Base-by-base conservation (phyloP, 371 early-diverging fungal genomes). In the Vittaforma corneae region DNA sequence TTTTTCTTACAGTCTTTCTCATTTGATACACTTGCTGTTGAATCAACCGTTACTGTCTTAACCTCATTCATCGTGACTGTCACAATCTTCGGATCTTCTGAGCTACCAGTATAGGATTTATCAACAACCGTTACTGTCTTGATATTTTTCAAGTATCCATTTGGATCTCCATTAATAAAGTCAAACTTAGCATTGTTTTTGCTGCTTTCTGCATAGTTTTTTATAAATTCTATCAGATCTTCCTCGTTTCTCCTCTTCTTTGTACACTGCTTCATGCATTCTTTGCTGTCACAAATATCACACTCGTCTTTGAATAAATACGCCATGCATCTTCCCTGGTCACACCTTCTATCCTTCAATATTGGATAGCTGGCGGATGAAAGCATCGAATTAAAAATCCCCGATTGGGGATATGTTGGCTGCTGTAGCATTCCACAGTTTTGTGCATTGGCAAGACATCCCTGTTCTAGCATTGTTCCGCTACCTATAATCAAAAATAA, bases 251-350 rank as follows among this genome's bases (percentile, higher is more conserved):
- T 53, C 28, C 28, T 65, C 22, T 34, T 55, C 1, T 26, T 22
- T n/a, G 1, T 11, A 37, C 33, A 59, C 22, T 6, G n/a, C 29
- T 44, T 52, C 2, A 38, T 2, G 24, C 54, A 57, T 34, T 29
- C 16, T 22, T 52, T 30, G 61, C 40, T 60, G 18, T 59, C 50
- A 20, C 54, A 57, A 28, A 46, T 22, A 4, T 22, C 58, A 29
- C 65, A 62, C 29, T 65, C 65, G 30, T 65, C 45, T n/a, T 33
- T 63, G 62, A n/a, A 32, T 2, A 33, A 3, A 2, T 61, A 33
- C 16, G 28, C 29, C 33, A 30, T 33, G 6, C 33, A 67, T 1
- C 22, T 32, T 38, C 28, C 28, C 18, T 44, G 44, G 18, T 50
- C 53, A 47, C 46, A 58, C 3, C 24, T 58, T 35, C 24, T 58